A percentile compares a stretch with the other conserved stretches of the same genome.
phyloP scores from a whole-genome alignment of 495 filamentous ascomycete species.

The Hyaloscypha finlandica region DNA sequence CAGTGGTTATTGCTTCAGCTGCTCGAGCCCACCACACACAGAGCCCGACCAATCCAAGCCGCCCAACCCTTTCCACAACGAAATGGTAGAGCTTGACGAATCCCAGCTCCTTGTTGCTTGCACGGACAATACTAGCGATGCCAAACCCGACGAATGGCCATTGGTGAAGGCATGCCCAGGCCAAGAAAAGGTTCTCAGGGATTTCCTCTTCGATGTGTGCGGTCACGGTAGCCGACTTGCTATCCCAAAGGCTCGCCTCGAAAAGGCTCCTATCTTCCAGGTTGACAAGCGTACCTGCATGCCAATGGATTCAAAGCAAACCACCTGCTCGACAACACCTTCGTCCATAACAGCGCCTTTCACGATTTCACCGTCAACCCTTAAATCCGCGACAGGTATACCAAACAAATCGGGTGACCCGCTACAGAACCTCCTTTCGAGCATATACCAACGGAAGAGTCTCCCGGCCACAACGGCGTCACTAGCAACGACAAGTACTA shows the following conservation, averaged over 20 bases:
- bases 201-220: not conserved
- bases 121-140: not conserved
- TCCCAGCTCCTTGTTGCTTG: not conserved
- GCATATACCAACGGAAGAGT: not conserved
- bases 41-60: not conserved
- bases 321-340: not conserved
- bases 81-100: slow-evolving; percentile 5
- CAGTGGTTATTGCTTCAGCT: not conserved
- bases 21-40: not conserved
- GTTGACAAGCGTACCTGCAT: not conserved
- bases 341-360: not conserved
- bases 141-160: not conserved
- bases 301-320: not conserved
- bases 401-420: not conserved
- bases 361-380: not conserved
- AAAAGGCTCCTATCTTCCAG: not conserved
- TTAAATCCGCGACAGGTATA: not conserved
- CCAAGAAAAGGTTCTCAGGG: not conserved
- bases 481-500: not conserved
- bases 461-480: not conserved
- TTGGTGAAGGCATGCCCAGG: slow-evolving; percentile 7
- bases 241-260: not conserved
- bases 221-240: not conserved
- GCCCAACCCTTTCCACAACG: not conserved
- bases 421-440: not conserved